Conservation (phyloP, 2,329 filamentous ascomycete genomes). For the Cordyceps javanica region DNA sequence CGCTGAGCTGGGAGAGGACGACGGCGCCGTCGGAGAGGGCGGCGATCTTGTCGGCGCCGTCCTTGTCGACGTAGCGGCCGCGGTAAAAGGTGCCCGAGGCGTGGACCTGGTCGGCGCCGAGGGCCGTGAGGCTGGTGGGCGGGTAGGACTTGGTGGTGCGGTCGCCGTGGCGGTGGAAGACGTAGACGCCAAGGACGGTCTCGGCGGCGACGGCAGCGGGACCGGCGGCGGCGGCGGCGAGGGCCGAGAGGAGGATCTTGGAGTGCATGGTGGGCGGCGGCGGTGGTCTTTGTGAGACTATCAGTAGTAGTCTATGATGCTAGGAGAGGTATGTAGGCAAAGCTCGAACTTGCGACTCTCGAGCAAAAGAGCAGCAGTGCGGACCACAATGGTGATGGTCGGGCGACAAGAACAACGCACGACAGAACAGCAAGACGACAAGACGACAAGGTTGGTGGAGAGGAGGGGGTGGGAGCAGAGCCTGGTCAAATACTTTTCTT, state of each 20-base stretch:
- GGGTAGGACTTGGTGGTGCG: slow-evolving; percentile 70
- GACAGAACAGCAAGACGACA: neutral
- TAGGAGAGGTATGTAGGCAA: no score
- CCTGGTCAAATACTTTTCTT: slow-evolving; percentile 8
- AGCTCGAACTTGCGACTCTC: neutral
- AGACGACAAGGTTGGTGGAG: neutral
- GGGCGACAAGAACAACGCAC: neutral
- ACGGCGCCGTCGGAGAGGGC: slow-evolving; percentile 62
- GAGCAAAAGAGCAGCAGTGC: neutral
- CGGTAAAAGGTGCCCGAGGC: slow-evolving; percentile 70
- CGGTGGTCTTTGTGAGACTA: neutral
- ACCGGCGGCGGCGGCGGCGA: slow-evolving; percentile 32
- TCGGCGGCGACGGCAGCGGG: slow-evolving; percentile 38
- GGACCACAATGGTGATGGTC: neutral
- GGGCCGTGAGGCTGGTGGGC: slow-evolving; percentile 66
- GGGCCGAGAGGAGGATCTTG: slow-evolving; percentile 35
- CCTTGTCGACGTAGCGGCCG: slow-evolving; percentile 61
- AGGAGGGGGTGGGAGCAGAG: neutral
- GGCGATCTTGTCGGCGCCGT: slow-evolving; percentile 54
- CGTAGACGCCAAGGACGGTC: slow-evolving; percentile 72
- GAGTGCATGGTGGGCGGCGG: slow-evolving; percentile 28
- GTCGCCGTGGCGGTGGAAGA: slow-evolving; percentile 89
- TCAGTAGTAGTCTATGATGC: no score
- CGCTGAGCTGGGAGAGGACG: slow-evolving; percentile 62
- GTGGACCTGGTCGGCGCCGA: slow-evolving; percentile 73